phyloP scores from a whole-genome alignment of 176 grass and related monocot genomes.

The Triticum monococcum region DNA sequence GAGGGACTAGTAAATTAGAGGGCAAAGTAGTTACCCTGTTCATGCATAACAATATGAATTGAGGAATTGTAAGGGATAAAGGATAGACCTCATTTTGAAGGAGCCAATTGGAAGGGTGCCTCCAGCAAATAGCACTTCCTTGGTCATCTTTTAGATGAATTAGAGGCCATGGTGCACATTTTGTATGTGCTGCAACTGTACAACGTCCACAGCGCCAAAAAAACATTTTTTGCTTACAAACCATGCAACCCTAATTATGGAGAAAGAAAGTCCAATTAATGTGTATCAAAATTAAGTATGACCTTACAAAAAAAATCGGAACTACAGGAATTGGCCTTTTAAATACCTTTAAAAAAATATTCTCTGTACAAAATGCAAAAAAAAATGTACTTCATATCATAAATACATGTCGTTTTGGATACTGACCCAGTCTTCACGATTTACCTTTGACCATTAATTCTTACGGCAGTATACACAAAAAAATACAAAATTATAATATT shows the following conservation, averaged over 20 bases:
- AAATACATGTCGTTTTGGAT: neutral
- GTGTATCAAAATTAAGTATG: neutral
- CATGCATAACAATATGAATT: slow-evolving; percentile 18
- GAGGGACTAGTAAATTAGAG: neutral
- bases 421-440: neutral
- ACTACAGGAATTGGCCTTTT: neutral
- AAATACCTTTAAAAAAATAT: neutral
- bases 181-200: slow-evolving; percentile 74
- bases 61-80: slow-evolving; percentile 42
- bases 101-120: slow-evolving; percentile 60
- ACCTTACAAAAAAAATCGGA: neutral
- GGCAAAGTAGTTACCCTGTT: neutral
- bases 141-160: slow-evolving; percentile 48
- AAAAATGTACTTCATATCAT: neutral
- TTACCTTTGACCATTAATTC: neutral
- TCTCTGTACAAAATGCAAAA: neutral
- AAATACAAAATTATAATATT: neutral
- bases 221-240: slow-evolving; percentile 75
- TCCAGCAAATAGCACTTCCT: slow-evolving; percentile 66
- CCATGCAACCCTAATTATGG: slow-evolving; percentile 53
- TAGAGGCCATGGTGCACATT: slow-evolving; percentile 83
- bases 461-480: neutral
- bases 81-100: slow-evolving; percentile 71
- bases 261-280: slow-evolving; percentile 34
- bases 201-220: slow-evolving; percentile 88